Evolutionary conservation across 108 stramenopile species (phyloP).

Genomic region (Skeletonema menzelii): DNA sequence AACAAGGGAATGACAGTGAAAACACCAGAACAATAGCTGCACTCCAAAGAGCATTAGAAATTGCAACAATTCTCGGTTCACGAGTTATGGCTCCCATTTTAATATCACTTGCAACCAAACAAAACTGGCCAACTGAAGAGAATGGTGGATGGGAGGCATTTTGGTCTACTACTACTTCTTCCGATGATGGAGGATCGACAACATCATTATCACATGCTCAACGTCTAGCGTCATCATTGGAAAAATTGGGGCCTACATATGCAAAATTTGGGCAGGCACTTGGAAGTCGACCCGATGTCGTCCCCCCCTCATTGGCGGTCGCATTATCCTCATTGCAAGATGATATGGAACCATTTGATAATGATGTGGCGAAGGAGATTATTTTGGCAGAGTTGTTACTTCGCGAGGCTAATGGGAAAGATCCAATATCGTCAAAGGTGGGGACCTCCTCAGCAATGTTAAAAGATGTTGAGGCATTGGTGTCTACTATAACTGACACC

Average conservation of each 20-base stretch:
- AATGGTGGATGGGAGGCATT: slow-evolving; percentile 37
- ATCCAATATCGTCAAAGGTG: neutral
- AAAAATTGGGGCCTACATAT: slow-evolving; percentile 72
- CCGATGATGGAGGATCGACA: neutral
- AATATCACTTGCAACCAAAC: neutral
- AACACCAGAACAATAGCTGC: slow-evolving; percentile 1
- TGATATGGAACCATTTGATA: slow-evolving; percentile 73
- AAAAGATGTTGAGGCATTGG: slow-evolving; percentile 19
- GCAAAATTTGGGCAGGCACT: slow-evolving; percentile 83
- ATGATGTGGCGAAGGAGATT: slow-evolving; percentile 47
- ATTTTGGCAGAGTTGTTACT: slow-evolving; percentile 43
- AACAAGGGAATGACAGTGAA: neutral
- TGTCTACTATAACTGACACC: slow-evolving; percentile 15
- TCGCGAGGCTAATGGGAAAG: slow-evolving; percentile 2
- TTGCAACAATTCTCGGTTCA: slow-evolving; percentile 17
- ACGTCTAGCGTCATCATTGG: slow-evolving; percentile 51
- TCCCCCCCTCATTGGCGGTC: slow-evolving; percentile 59
- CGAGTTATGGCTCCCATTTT: slow-evolving; percentile 19
- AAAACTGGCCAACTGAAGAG: slow-evolving; percentile 10
- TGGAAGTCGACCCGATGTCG: slow-evolving; percentile 70
- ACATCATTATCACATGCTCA: slow-evolving; percentile 43
- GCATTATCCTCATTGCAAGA: slow-evolving; percentile 65
- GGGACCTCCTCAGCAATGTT: too few species aligned
- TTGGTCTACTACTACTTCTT: slow-evolving; percentile 24
- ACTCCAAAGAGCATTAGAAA: slow-evolving; percentile 29